Evolutionary conservation across 176 grass and related monocot species (phyloP), one percentile per base, ranked within the genome.

Genomic region (Carex parvula): DNA sequence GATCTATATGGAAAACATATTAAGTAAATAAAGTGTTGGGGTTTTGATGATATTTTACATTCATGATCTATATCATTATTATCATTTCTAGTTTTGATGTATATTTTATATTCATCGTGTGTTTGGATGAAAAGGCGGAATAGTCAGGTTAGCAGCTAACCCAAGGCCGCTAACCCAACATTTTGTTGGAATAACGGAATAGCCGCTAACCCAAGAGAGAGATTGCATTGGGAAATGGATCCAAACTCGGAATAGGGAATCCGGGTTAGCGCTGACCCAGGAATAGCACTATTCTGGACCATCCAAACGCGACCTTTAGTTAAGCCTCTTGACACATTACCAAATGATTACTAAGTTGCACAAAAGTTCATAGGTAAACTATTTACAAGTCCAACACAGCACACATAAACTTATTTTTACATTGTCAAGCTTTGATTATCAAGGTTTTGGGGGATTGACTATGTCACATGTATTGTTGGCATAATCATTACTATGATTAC

Each of bases 11-110:
- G 68, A 3, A 71, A 44, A 71, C 35, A 71, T 53, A 26, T 74
- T 4, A 20, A 42, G 44, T 21, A 53, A 14, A 26, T 22, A 52
- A 44, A 53, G 44, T 52, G 20, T 14, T 52, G 22, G 26, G 8
- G 26, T 26, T 22, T 50, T 39, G 20, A 29, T 29, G 71, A 89
- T 64, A 82, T 50, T 64, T 21, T 60, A 50, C 21, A 88, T 79
- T 13, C 70, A 54, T 15, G 24, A 29, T 29, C 29, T 29, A 29
- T 29, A 29, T 29, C 1, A 1, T 29, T 29, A 29, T 29, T 29
- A 29, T 29, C 29, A 29, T 29, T 29, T 29, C 29, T 29, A 29
- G 26, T 26, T 22, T 50, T 39, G 20, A 29, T 29, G 71, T 64
- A 89, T 64, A 82, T 50, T 64, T 21, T 60, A 50, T 17, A 88